A percentile compares a stretch with the other conserved stretches of the same genome.
phyloP scores from a whole-genome alignment of 2,329 filamentous ascomycete species.

The Pseudocercospora macadamiae region DNA sequence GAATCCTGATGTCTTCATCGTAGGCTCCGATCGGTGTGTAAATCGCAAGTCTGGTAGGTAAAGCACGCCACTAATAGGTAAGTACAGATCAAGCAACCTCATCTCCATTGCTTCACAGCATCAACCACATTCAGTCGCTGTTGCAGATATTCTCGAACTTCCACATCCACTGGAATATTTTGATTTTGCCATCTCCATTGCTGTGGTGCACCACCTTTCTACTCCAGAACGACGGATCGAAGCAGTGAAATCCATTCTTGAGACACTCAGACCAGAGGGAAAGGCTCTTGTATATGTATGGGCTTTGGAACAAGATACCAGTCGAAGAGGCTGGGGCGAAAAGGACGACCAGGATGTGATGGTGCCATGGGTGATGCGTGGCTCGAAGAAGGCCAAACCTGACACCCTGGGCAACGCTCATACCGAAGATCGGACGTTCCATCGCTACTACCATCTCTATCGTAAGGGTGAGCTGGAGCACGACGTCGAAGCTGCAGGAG shows the following conservation, averaged over 20 bases:
- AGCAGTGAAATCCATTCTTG: conserved; percentile 72
- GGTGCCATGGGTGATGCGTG: conserved; percentile 85
- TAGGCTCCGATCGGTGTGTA: conserved; percentile 80
- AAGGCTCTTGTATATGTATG: conserved; percentile 86
- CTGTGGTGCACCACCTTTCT: conserved; percentile 91
- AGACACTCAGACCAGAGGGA: conserved; percentile 57
- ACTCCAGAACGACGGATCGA: conserved; percentile 72
- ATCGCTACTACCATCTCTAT: conserved; percentile 95
- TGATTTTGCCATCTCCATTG: conserved; percentile 93
- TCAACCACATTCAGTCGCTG: conserved; percentile 67
- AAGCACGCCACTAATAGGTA: conserved; percentile 23
- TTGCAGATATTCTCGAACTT: conserved; percentile 81
- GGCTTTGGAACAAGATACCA: conserved; percentile 89
- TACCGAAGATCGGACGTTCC: conserved; percentile 61
- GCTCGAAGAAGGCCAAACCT: conserved; percentile 37
- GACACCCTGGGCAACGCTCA: conserved; percentile 16
- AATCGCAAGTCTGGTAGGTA: not conserved
- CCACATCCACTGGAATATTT: conserved; percentile 70
- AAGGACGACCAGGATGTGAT: conserved; percentile 85
- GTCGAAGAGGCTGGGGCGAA: conserved; percentile 86
- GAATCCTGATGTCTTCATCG: conserved; percentile 74
- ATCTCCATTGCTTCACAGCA: conserved; percentile 60
- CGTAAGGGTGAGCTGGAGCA: conserved; percentile 81
- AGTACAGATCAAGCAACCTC: conserved; percentile 60
- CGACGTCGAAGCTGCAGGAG: conserved; percentile 75